These are phyloP conservation scores for Didymellaceae sp. DNA, from an alignment of 2,329 filamentous ascomycete genomes.

Conservation along the genomic window DNA sequence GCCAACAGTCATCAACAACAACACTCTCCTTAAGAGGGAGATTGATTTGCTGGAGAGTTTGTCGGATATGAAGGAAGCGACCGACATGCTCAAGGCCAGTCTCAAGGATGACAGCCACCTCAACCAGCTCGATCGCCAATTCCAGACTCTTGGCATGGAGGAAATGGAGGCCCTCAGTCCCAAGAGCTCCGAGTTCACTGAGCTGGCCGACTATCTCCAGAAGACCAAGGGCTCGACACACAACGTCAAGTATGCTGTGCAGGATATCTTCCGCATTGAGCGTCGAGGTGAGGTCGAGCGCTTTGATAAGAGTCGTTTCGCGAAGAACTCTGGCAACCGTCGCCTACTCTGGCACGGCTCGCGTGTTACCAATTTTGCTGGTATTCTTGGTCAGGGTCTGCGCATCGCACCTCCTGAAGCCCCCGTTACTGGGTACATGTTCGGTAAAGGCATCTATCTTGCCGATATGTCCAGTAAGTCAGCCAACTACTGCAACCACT, in stretches of 20 bases:
- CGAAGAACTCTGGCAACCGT: slow-evolving; percentile 66
- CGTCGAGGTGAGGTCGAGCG: slow-evolving; percentile 74
- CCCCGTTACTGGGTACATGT: slow-evolving; percentile 83
- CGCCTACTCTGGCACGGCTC: slow-evolving; percentile 89
- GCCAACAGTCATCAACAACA: slow-evolving; percentile 69
- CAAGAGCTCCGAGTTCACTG: slow-evolving; percentile 66
- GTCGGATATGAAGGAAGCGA: slow-evolving; percentile 83
- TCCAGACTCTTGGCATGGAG: slow-evolving; percentile 70
- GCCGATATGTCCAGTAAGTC: slow-evolving; percentile 83
- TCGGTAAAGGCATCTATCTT: slow-evolving; percentile 87
- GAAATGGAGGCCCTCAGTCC: slow-evolving; percentile 76
- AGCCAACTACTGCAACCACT: slow-evolving; percentile 74
- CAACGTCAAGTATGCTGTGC: slow-evolving; percentile 62
- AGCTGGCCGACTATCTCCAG: slow-evolving; percentile 71
- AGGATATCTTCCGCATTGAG: slow-evolving; percentile 84
- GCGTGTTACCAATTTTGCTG: slow-evolving; percentile 81
- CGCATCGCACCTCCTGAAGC: slow-evolving; percentile 89
- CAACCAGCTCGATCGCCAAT: slow-evolving; percentile 75
- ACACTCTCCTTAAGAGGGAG: slow-evolving; percentile 71
- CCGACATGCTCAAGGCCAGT: slow-evolving; percentile 75
- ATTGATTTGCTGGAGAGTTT: slow-evolving; percentile 80
- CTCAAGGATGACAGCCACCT: slow-evolving; percentile 58
- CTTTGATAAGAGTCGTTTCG: slow-evolving; percentile 65
- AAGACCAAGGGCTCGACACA: slow-evolving; percentile 74
- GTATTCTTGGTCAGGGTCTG: slow-evolving; percentile 85